These are phyloP conservation scores for Clavulina sp. DNA, from an alignment of 768 basidiomycete species.

Conservation along the genomic window DNA sequence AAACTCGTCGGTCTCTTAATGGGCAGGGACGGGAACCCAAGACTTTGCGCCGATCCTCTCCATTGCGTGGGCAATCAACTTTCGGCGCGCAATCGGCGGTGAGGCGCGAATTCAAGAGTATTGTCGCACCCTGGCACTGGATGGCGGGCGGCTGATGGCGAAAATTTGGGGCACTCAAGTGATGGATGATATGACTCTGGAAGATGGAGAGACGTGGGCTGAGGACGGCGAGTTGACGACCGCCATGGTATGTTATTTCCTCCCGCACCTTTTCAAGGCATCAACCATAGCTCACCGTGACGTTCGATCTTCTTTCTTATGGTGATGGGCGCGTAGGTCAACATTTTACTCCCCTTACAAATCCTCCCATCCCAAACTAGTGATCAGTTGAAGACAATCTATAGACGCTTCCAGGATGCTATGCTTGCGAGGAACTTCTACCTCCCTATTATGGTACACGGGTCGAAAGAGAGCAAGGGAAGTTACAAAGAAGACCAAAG, in stretches of 20 bases:
- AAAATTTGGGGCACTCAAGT: constrained; percentile 43
- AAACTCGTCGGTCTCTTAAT: no score
- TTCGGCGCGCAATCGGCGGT: constrained; percentile 57
- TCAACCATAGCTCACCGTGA: background rate
- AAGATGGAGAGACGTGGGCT: constrained; percentile 47
- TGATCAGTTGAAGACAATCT: background rate
- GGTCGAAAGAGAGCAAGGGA: no score
- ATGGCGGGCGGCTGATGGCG: constrained; percentile 45
- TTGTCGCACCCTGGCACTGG: constrained; percentile 47
- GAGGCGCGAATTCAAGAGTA: constrained; percentile 55
- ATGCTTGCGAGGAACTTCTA: constrained; percentile 1
- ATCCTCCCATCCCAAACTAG: background rate
- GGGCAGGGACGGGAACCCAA: constrained; percentile 44
- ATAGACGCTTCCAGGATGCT: background rate
- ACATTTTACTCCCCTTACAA: constrained; percentile 12
- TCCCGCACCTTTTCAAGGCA: background rate
- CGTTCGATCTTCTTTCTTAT: background rate
- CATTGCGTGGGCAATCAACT: constrained; percentile 44
- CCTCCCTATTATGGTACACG: constrained; percentile 5
- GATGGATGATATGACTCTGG: no score
- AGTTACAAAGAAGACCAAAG: no score
- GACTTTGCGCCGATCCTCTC: constrained; percentile 38
- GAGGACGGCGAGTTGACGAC: constrained; percentile 40
- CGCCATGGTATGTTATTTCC: constrained; percentile 55
- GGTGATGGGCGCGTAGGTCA: constrained; percentile 4